Base-by-base conservation (phyloP, 2,329 filamentous ascomycete genomes). In the Trichoderma asperellum region DNA sequence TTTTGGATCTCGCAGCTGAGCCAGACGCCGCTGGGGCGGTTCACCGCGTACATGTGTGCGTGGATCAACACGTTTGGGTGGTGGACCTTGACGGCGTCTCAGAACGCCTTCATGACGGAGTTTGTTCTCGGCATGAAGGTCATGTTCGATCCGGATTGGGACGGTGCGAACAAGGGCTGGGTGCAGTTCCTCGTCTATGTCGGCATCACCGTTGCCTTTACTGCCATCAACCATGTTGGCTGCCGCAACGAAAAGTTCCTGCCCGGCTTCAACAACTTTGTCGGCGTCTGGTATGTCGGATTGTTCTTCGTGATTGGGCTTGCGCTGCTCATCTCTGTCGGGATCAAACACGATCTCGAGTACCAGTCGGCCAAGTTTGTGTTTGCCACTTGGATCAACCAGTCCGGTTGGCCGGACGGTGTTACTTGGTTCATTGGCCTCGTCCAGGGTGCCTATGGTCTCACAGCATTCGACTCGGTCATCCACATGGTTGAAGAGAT, bases 51-150 rank as follows among this genome's bases (percentile, higher is more conserved):
- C 73, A 81, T 88, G 77, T 87, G 85, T 71, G 86, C 86, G 2
- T 88, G 85, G 85, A 86, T 88, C 73, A 88, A 88, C 75, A 86
- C 83, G 0, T 87, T 87, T 69, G 86, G 86, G 14, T 88, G 86
- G 86, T 87, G 85, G 81, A 84, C 85, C 0, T 75, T 88, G 69
- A 84, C 84, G 0, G 86, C 86, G 0, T 87, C 84, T 1, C 84
- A 86, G 70, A 81, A 84, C 29, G 86, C 85, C 14, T 88, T 88
- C 73, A 87, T 88, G 85, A 83, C 84, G 3, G 81, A 87, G 72
- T 87, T 88, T 61, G 78, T 87, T 68, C 78, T 88, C 6, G 82
- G 84, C n/a, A 85, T 88, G 80, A 86, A 86, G 76, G 77, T 83
- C 35, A 80, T 88, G 76, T 87, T 86, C 72, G 78, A 83, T 27